Percentiles rank a stretch among this genome's conserved stretches.
phyloP scores from a whole-genome alignment of 495 filamentous ascomycete genomes.

The Filosporella fistucella region DNA sequence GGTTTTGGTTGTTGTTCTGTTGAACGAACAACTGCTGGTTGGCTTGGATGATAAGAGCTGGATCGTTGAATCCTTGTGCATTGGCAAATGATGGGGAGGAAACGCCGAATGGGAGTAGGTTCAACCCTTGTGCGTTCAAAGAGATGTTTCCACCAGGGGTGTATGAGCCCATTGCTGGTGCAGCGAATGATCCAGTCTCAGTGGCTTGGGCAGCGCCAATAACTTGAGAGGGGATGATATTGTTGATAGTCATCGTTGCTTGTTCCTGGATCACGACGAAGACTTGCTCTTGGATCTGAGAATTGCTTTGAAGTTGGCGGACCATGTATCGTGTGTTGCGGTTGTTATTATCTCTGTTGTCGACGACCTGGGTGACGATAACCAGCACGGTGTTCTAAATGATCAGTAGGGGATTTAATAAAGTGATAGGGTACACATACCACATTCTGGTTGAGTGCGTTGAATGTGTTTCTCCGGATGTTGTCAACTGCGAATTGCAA shows the following conservation, averaged over 20 bases:
- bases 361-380: slow-evolving; percentile 15
- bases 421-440: slow-evolving; percentile 7
- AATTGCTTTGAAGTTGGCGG: slow-evolving; percentile 19
- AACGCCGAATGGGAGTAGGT: slow-evolving; percentile 14
- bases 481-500: slow-evolving; percentile 17
- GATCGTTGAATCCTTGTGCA: slow-evolving; percentile 8
- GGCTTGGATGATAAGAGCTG: slow-evolving; percentile 16
- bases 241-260: slow-evolving; percentile 4
- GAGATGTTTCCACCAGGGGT: slow-evolving; percentile 3
- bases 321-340: slow-evolving; percentile 15
- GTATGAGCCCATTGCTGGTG: slow-evolving; percentile 2
- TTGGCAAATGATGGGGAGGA: slow-evolving; percentile 4
- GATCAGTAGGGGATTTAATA: neutral
- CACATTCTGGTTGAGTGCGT: slow-evolving; percentile 19
- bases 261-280: slow-evolving; percentile 11
- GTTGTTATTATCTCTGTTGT: slow-evolving; percentile 13
- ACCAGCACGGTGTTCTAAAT: slow-evolving; percentile 22
- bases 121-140: neutral
- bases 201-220: neutral
- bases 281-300: slow-evolving; percentile 2
- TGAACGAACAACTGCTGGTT: slow-evolving; percentile 13
- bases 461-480: slow-evolving; percentile 23
- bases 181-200: neutral
- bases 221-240: neutral
- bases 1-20: neutral